Percentiles rank a stretch among this genome's conserved stretches.
phyloP scores from a whole-genome alignment of 2,329 filamentous ascomycete species.

The Cadophora luteo-olivacea region DNA sequence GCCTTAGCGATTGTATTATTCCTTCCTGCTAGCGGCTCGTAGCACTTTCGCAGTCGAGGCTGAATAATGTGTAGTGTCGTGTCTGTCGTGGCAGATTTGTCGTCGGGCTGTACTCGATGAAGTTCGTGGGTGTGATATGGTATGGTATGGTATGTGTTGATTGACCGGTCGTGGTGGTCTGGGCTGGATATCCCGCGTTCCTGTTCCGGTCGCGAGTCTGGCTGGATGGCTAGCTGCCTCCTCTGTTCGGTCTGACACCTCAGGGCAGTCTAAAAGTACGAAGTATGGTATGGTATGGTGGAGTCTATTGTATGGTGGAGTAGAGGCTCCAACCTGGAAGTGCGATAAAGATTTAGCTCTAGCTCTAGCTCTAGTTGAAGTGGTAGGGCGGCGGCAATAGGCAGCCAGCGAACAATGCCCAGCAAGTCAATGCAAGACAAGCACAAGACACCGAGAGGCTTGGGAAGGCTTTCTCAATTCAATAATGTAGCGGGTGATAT shows the following conservation, averaged over 20 bases:
- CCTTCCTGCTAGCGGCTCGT: not conserved
- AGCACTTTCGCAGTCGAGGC: not conserved
- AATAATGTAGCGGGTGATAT: not conserved
- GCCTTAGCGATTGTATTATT: constrained; percentile 15
- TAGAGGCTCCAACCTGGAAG: constrained; percentile 2
- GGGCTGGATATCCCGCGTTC: not conserved
- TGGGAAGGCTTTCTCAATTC: not conserved
- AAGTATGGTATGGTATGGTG: no score
- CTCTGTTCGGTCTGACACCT: not conserved
- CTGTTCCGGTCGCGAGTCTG: not conserved
- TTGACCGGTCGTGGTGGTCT: not conserved
- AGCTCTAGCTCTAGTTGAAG: not conserved
- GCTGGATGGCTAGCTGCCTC: not conserved
- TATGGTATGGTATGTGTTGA: not conserved
- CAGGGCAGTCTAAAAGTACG: not conserved
- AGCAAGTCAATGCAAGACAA: not conserved
- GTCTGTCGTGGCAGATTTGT: constrained; percentile 3
- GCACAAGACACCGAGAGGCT: not conserved
- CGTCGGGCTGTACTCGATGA: not conserved
- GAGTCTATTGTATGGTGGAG: not conserved
- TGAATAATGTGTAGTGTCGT: not conserved
- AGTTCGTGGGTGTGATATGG: not conserved
- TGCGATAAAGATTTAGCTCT: not conserved
- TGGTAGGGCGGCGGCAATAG: not conserved
- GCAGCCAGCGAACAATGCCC: constrained; percentile 10